Evolutionary conservation across 2,329 filamentous ascomycete species (phyloP), one percentile per base, ranked within the genome.

Genomic region (Aspergillus arachidicola): DNA sequence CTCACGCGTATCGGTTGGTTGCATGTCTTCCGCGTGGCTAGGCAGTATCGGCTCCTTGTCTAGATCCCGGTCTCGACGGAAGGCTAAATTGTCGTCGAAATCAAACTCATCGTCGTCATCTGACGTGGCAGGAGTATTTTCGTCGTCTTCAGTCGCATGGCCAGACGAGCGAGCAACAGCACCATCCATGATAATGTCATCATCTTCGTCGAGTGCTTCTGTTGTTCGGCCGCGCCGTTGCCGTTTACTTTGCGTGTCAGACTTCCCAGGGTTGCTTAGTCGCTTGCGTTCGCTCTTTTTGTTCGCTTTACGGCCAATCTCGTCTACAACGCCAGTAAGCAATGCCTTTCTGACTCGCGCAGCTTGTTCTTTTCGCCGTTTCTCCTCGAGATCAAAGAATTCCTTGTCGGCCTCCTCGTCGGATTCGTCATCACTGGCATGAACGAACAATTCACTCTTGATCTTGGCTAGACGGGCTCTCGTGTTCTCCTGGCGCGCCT

Each of bases 361-460:
- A 32, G 78, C 78, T 58, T 84, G 85, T 55, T 85, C 85, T 66
- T 87, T 83, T 56, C 91, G 83, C 64, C 90, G 83, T 67, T 85
- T 80, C 75, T 89, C 88, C 78, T 97, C 94, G 19, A 86, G 84
- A 2, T 85, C 88, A 77, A 94, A 97, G 78, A 97, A 97, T 23
- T 86, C 87, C 26, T 75, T 82, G 77, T 91, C 87, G 61, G 87
- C 86, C 54, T 93, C 92, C 38, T 86, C 88, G 72, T 97, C 93
- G n/a, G 86, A 89, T 69, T 97, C 93, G 59, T 98, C 95, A 74
- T 98, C 95, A 68, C 91, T 93, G 43, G 90, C 89, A 62, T 90
- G 87, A 57, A 99, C 91, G 71, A 89, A 94, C 45, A 94, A 79
- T 28, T 89, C 89, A 71, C 91, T 96, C 82, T 97, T 98, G 79